Evolutionary conservation across 305 asterid species (phyloP).

Genomic region (Fraxinus xanthoxyloides): DNA sequence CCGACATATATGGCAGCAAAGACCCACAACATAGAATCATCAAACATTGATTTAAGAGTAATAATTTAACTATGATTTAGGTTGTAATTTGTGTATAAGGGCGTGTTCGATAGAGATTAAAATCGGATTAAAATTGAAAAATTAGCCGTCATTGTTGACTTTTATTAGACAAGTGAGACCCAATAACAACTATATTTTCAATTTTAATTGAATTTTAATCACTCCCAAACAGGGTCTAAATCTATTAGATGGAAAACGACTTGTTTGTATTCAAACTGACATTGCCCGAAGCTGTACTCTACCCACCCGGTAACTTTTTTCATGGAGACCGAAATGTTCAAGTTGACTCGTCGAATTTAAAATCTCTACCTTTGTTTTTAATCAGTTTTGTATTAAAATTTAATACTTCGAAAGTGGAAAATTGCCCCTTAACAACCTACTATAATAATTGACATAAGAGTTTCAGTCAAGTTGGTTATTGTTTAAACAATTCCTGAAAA

Average conservation of each 20-base stretch:
- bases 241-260: background rate
- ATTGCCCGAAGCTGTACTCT: background rate
- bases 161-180: no score
- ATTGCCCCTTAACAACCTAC: background rate
- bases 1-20: slow-evolving; percentile 40
- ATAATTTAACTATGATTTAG: background rate
- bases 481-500: background rate
- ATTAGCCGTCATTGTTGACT: no score
- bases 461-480: background rate
- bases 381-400: background rate
- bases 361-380: background rate
- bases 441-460: background rate
- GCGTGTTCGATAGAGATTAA: no score
- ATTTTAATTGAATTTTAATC: no score
- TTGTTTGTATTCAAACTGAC: background rate
- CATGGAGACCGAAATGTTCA: background rate
- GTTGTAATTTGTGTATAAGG: background rate
- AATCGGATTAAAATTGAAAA: no score
- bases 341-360: background rate
- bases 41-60: slow-evolving; percentile 11
- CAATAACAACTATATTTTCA: no score
- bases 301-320: background rate
- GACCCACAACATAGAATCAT: slow-evolving; percentile 23
- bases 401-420: background rate
- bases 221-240: no score